These are phyloP conservation scores for Endoconidiophora laricicola DNA, from an alignment of 2,329 filamentous ascomycete species.

Conservation along the genomic window DNA sequence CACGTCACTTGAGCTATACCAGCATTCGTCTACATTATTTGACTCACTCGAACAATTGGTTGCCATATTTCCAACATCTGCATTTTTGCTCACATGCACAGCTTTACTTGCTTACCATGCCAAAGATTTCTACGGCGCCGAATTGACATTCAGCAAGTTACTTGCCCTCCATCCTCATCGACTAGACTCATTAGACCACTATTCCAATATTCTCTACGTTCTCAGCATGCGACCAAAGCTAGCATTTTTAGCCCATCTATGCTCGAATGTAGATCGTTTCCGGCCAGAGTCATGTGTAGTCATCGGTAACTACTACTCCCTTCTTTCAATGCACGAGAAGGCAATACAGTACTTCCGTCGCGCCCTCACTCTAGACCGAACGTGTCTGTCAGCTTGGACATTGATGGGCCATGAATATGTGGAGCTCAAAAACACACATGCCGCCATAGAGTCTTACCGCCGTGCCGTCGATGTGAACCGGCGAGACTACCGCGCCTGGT, in stretches of 20 bases:
- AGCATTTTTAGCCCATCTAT: conserved; percentile 81
- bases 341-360: conserved; percentile 95
- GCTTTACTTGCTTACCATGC: conserved; percentile 81
- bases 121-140: conserved; percentile 57
- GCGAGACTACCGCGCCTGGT: conserved; percentile 95
- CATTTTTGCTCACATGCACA: conserved; percentile 79
- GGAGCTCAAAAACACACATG: conserved; percentile 95
- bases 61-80: conserved; percentile 68
- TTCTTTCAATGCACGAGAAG: conserved; percentile 91
- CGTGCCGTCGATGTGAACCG: conserved; percentile 91
- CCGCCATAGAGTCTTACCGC: conserved; percentile 90
- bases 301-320: conserved; percentile 90
- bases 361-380: conserved; percentile 75
- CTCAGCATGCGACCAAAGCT: conserved; percentile 76
- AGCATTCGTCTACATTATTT: conserved; percentile 50
- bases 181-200: conserved; percentile 83
- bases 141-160: conserved; percentile 57
- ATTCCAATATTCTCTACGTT: conserved; percentile 94
- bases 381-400: conserved; percentile 90
- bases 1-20: conserved; percentile 80
- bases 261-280: conserved; percentile 85
- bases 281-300: conserved; percentile 93
- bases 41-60: conserved; percentile 58
- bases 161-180: conserved; percentile 59
- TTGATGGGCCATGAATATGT: conserved; percentile 98